phyloP scores from a whole-genome alignment of 805 yeast species.

The Scheffersomyces coipomensis region DNA sequence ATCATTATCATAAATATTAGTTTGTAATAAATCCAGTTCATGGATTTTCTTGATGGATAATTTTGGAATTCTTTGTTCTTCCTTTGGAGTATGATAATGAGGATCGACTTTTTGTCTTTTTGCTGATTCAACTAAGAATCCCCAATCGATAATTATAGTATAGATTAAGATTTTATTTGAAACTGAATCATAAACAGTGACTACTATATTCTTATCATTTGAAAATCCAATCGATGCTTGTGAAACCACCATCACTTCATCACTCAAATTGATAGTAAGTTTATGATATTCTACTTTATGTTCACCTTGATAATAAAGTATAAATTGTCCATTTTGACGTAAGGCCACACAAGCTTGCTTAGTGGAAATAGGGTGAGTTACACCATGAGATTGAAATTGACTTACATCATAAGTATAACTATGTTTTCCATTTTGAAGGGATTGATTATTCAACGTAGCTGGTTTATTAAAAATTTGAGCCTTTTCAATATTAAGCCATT shows the following conservation, averaged over 20 bases:
- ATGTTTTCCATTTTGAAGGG: conserved; percentile 14
- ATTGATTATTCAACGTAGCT: conserved; percentile 45
- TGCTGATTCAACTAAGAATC: conserved; percentile 47
- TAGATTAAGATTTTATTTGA: conserved; percentile 41
- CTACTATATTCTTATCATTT: conserved; percentile 43
- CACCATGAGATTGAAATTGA: conserved; percentile 59
- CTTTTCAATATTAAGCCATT: conserved; percentile 77
- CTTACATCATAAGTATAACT: conserved; percentile 54
- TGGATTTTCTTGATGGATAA: conserved; percentile 31
- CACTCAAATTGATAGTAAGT: conserved; percentile 25
- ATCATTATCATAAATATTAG: conserved; percentile 9
- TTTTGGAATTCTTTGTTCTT: conserved; percentile 39
- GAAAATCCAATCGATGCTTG: conserved; percentile 54
- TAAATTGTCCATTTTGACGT: conserved; percentile 59
- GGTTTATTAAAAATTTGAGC: conserved; percentile 60
- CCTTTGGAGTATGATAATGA: conserved; percentile 49
- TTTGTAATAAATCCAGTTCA: conserved; percentile 24
- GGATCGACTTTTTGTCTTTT: conserved; percentile 45
- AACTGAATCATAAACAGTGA: conserved; percentile 39
- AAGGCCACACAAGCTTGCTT: conserved; percentile 72
- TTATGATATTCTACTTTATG: conserved; percentile 58
- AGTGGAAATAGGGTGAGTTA: conserved; percentile 63
- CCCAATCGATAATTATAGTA: conserved; percentile 53
- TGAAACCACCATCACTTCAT: conserved; percentile 17
- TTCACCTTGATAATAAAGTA: conserved; percentile 63